Evolutionary conservation across 1,284 basidiomycete species (phyloP).

Genomic region (Cryptococcus sp.): DNA sequence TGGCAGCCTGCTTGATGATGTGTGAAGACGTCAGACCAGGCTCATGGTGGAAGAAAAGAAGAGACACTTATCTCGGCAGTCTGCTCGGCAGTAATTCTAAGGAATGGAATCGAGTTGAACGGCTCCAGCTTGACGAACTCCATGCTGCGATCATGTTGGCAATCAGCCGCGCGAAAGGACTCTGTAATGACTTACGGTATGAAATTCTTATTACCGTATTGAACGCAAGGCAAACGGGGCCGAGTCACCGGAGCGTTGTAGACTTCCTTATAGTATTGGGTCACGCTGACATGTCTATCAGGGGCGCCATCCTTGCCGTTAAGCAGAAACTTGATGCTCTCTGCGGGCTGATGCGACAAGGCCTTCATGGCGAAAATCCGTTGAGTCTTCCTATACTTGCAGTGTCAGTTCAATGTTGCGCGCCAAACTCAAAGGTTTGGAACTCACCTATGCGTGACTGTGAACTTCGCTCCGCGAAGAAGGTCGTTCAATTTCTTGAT

Average conservation of each 20-base stretch:
- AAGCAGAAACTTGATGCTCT: slow-evolving; percentile 42
- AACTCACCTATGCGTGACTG: slow-evolving; percentile 40
- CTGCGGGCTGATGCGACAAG: slow-evolving; percentile 37
- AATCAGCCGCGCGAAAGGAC: background rate
- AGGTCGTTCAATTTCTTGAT: slow-evolving; percentile 42
- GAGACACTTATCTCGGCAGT: slow-evolving; percentile 38
- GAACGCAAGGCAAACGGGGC: slow-evolving; percentile 48
- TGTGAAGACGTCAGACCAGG: slow-evolving; percentile 13
- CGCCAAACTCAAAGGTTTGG: background rate
- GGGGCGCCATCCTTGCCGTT: slow-evolving; percentile 39
- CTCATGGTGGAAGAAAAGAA: background rate
- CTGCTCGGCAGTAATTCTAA: slow-evolving; percentile 36
- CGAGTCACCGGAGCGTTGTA: slow-evolving; percentile 46
- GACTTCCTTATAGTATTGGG: slow-evolving; percentile 48
- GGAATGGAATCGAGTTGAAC: slow-evolving; percentile 47
- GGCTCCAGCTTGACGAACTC: slow-evolving; percentile 46
- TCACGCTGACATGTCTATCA: slow-evolving; percentile 40
- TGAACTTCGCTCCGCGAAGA: slow-evolving; percentile 45
- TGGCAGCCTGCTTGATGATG: slow-evolving; percentile 54
- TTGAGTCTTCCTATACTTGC: slow-evolving; percentile 24
- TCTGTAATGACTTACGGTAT: slow-evolving; percentile 40
- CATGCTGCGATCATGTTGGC: slow-evolving; percentile 27
- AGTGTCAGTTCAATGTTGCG: background rate
- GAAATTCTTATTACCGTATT: slow-evolving; percentile 48
- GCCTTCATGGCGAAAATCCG: slow-evolving; percentile 39